Evolutionary conservation across 2,329 filamentous ascomycete species (phyloP), one percentile per base, ranked within the genome.

Genomic region (Exophiala sideris): DNA sequence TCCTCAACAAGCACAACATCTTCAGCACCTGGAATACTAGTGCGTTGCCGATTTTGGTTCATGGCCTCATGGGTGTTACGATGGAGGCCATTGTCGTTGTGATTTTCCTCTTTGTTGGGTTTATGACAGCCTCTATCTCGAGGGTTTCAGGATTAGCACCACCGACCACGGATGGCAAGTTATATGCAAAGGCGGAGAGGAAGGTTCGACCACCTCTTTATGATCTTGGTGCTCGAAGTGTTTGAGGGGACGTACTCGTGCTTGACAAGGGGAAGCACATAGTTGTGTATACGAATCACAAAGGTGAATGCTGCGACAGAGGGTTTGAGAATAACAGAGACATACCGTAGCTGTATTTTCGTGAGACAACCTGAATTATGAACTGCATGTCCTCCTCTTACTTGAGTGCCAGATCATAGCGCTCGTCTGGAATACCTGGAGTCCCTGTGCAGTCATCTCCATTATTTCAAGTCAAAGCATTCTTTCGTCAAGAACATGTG

Each of bases 1-100:
- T 79, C 64, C 58, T 69, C 18, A 56, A 68, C 24, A 67, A 73
- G 46, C 62, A 66, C 3, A 62, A 45, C 20, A 57, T 61, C 18
- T 82, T 82, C 66, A 78, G 69, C 55, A 61, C 70, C 18, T 59
- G 74, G 20, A 68, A 62, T 24, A 21, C 45, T 14, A 50, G 56
- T n/a, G 36, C 56, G 29, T 74, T 76, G 11, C 70, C 68, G 36
- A 56, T 68, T 24, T 71, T 70, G 1, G 67, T 79, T 18, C 56
- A 72, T 12, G 64, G 80, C 6, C 71, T 74, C 38, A 76, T 81
- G 71, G 69, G 73, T 4, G 67, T 80, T 5, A 54, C 81, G 20
- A 75, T 78, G 68, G 79, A 83, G 65, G 71, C 81, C 36, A 62
- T 73, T 6, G 70, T 78, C 16, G 71, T 79, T 2, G 41, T 70